Evolutionary conservation across 2,329 filamentous ascomycete genomes (phyloP).

Genomic region (Alternaria sp.): DNA sequence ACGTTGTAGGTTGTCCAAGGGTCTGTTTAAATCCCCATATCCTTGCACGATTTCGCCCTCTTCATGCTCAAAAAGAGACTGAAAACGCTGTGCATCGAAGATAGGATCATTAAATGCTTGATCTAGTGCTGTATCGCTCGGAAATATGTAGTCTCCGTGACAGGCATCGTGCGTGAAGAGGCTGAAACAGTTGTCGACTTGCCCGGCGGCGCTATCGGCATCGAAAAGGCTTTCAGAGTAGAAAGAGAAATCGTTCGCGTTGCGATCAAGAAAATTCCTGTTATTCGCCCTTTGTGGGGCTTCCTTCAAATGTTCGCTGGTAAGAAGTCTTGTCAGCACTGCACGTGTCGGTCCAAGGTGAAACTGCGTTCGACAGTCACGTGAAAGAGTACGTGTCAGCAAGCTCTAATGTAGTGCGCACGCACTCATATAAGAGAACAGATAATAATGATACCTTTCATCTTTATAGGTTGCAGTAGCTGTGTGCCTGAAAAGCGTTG

Average conservation of each 20-base stretch:
- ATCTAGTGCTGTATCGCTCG: background rate
- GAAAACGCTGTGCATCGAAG: background rate
- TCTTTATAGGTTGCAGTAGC: background rate
- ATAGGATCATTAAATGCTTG: fast-evolving
- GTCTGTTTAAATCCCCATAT: too few species aligned
- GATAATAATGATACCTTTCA: background rate
- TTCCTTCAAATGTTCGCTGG: background rate
- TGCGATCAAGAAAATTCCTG: background rate
- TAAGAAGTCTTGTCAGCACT: background rate
- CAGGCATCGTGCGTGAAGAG: fast-evolving
- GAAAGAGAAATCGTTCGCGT: background rate
- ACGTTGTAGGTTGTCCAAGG: background rate
- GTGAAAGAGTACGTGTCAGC: too few species aligned
- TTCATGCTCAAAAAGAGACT: background rate
- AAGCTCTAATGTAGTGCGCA: too few species aligned
- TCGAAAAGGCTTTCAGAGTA: background rate
- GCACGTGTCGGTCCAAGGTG: background rate
- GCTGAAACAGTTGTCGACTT: background rate
- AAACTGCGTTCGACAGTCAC: too few species aligned
- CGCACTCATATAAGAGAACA: too few species aligned
- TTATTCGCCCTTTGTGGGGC: background rate
- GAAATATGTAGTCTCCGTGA: background rate
- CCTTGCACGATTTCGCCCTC: background rate
- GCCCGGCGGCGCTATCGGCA: background rate
- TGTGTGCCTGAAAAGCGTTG: too few species aligned